Evolutionary conservation across 2,329 filamentous ascomycete genomes (phyloP).

Genomic region (Trichoderma hamatum): DNA sequence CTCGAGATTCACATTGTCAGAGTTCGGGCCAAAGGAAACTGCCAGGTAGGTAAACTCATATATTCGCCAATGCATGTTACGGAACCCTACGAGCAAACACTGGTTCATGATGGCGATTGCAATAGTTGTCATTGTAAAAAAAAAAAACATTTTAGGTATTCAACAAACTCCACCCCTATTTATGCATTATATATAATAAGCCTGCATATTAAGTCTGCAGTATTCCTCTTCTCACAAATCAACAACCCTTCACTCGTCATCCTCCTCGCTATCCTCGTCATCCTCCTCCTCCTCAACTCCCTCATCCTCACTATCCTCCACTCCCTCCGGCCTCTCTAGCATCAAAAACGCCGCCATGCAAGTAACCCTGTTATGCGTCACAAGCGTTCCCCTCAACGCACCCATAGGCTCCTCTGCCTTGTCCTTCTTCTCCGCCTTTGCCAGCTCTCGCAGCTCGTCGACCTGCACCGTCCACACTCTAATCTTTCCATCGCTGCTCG

Average conservation of each 20-base stretch:
- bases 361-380: constrained; percentile 86
- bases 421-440: constrained; percentile 28
- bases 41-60: too few species aligned
- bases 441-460: constrained; percentile 45
- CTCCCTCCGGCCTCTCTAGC: constrained; percentile 66
- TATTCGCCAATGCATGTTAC: too few species aligned
- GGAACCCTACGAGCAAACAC: too few species aligned
- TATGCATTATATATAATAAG: not conserved
- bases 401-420: constrained; percentile 54
- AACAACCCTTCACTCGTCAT: constrained; percentile 29
- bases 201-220: too few species aligned
- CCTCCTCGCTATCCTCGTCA: constrained; percentile 40
- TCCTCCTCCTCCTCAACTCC: constrained; percentile 48
- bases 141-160: not conserved
- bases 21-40: not conserved
- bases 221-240: not conserved
- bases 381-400: constrained; percentile 72
- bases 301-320: constrained; percentile 61
- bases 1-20: not conserved
- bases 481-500: constrained; percentile 83
- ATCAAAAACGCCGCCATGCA: constrained; percentile 86
- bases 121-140: too few species aligned
- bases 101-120: too few species aligned
- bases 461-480: constrained; percentile 69
- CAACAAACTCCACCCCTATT: not conserved